Conservation (phyloP, 345 rosid species). For the Sonneratia alba region DNA sequence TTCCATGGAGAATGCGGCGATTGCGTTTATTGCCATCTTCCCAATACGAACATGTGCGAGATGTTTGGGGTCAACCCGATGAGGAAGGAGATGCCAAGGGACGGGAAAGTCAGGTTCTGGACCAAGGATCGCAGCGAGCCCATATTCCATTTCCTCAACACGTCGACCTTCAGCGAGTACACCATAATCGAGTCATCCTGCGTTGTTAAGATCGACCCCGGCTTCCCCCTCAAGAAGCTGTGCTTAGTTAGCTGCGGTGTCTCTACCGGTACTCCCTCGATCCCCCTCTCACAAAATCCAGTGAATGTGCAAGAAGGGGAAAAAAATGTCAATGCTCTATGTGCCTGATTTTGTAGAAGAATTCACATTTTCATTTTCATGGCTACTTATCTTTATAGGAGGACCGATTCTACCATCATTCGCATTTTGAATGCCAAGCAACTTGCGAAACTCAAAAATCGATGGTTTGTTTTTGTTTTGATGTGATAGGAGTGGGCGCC, state of each 20-base stretch:
- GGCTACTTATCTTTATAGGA: too few relatives aligned
- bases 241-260: slow-evolving; percentile 60
- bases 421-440: too few relatives aligned
- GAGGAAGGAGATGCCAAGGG: slow-evolving; percentile 45
- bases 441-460: too few relatives aligned
- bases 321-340: too few relatives aligned
- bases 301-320: too few relatives aligned
- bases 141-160: slow-evolving; percentile 53
- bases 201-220: slow-evolving; percentile 37
- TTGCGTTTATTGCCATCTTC: slow-evolving; percentile 34
- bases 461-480: too few relatives aligned
- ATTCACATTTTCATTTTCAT: too few relatives aligned
- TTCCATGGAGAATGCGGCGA: slow-evolving; percentile 66
- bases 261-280: slow-evolving; percentile 41
- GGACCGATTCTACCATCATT: too few relatives aligned
- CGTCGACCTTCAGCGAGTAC: slow-evolving; percentile 66
- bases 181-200: slow-evolving; percentile 54
- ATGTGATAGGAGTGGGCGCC: slow-evolving; percentile 48
- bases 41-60: slow-evolving; percentile 38
- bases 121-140: slow-evolving; percentile 30
- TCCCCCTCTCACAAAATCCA: neutral
- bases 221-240: slow-evolving; percentile 44
- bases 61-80: slow-evolving; percentile 38
- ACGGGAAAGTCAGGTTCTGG: slow-evolving; percentile 46
- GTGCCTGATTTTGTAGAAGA: too few relatives aligned